phyloP scores from a whole-genome alignment of 192 early-diverging fungal genomes.

The Spizellomyces sp. region DNA sequence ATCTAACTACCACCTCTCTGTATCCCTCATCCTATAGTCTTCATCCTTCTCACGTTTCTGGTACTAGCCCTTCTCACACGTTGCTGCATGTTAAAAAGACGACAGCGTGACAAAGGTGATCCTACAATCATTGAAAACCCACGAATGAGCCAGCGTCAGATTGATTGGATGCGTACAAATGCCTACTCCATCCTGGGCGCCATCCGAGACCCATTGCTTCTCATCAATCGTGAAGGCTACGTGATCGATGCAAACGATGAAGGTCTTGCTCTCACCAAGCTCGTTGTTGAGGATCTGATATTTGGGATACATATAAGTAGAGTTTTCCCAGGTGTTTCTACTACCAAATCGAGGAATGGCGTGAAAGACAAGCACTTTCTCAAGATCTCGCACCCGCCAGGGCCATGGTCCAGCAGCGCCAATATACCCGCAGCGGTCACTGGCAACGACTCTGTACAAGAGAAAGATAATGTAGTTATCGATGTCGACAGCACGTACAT shows the following conservation, averaged over 20 bases:
- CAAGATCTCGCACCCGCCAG: slow-evolving; percentile 23
- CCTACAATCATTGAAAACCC: slow-evolving; percentile 5
- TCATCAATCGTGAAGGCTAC: slow-evolving; percentile 28
- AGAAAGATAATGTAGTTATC: slow-evolving; percentile 9
- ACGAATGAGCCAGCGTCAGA: slow-evolving; percentile 14
- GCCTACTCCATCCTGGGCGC: slow-evolving; percentile 20
- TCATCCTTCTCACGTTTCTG: slow-evolving; percentile 10
- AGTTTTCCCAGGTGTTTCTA: slow-evolving; percentile 9
- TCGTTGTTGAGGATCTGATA: slow-evolving; percentile 18
- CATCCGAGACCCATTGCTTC: slow-evolving; percentile 26
- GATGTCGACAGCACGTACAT: slow-evolving; percentile 24
- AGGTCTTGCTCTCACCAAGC: slow-evolving; percentile 10
- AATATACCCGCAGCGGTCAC: not conserved
- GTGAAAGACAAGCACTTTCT: slow-evolving; percentile 6
- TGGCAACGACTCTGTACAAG: not conserved
- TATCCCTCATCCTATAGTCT: slow-evolving; percentile 7
- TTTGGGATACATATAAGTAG: slow-evolving; percentile 18
- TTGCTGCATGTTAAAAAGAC: slow-evolving; percentile 6
- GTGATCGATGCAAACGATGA: slow-evolving; percentile 31
- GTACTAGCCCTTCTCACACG: slow-evolving; percentile 13
- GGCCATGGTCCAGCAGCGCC: slow-evolving; percentile 16
- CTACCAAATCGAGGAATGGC: not conserved
- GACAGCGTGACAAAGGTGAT: not conserved
- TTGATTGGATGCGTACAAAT: slow-evolving; percentile 31
- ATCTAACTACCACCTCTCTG: not conserved